A percentile compares a stretch with the other conserved stretches of the same genome.
Evolutionary conservation across 352 stramenopile species (phyloP).

Genomic region (Phytophthora podocarpi): DNA sequence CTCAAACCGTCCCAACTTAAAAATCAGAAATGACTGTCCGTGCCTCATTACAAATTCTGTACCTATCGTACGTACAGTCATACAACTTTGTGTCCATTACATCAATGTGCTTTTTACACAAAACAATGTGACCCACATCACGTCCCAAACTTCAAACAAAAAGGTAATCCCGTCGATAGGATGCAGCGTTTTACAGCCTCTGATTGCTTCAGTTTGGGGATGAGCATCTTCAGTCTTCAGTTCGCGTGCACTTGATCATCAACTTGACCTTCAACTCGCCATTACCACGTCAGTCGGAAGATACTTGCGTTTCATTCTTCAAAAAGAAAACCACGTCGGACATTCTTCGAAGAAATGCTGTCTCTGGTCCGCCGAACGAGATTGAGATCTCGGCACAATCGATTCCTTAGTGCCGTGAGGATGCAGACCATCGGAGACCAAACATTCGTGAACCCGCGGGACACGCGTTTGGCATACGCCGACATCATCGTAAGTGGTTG

Average conservation of each 20-base stretch:
- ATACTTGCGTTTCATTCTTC: conserved; percentile 2
- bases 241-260: not conserved
- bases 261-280: too few relatives aligned
- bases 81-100: too few relatives aligned
- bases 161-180: conserved; percentile 1
- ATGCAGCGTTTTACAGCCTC: too few relatives aligned
- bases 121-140: too few relatives aligned
- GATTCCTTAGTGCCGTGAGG: conserved; percentile 35
- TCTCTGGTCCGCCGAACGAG: conserved; percentile 15
- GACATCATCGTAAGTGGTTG: conserved; percentile 69
- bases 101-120: too few relatives aligned
- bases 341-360: too few relatives aligned
- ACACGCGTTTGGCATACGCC: conserved; percentile 60
- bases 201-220: not conserved
- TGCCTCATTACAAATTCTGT: too few relatives aligned
- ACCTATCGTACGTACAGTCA: too few relatives aligned
- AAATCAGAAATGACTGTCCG: too few relatives aligned
- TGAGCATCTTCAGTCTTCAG: conserved; percentile 5
- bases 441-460: conserved; percentile 48
- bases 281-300: conserved; percentile 1
- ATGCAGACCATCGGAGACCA: conserved; percentile 37
- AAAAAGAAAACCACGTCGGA: conserved; percentile 5
- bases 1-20: too few relatives aligned
- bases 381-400: conserved; percentile 13
- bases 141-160: too few relatives aligned